Conservation (phyloP, 768 basidiomycete genomes). For the Chalciporus piperatus region DNA sequence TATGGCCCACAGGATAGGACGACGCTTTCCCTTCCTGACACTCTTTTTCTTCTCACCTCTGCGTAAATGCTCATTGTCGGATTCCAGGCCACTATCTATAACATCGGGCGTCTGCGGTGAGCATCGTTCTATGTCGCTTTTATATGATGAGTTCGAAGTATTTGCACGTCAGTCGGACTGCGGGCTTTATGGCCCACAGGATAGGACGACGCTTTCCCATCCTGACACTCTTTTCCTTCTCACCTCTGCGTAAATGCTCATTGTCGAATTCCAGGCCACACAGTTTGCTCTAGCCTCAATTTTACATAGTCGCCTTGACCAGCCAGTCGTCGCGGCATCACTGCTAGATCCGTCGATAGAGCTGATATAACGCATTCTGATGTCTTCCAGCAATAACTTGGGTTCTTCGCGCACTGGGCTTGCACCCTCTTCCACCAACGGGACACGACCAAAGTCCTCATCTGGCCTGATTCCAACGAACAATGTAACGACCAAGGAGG, state of each 20-base stretch:
- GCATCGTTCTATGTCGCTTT: conserved; percentile 2
- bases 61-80: conserved; percentile 2
- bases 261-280: too few species aligned
- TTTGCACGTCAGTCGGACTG: conserved; percentile 67
- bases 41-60: not conserved
- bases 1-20: conserved; percentile 33
- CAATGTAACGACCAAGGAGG: conserved; percentile 75
- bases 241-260: not conserved
- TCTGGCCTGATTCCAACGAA: conserved; percentile 73
- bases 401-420: conserved; percentile 29
- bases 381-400: conserved; percentile 30
- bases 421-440: conserved; percentile 29
- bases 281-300: not conserved
- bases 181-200: conserved; percentile 21
- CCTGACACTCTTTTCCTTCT: conserved; percentile 35
- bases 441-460: conserved; percentile 40
- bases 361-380: conserved; percentile 1
- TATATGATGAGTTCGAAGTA: conserved; percentile 44
- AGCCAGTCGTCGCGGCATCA: not conserved
- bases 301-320: not conserved
- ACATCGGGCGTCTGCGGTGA: conserved; percentile 15
- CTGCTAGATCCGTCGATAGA: not conserved
- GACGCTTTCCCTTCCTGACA: conserved; percentile 45
- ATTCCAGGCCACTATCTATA: conserved; percentile 5
- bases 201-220: conserved; percentile 41